Evolutionary conservation across 768 basidiomycete species (phyloP).

Genomic region (Hebeloma cylindrosporum): DNA sequence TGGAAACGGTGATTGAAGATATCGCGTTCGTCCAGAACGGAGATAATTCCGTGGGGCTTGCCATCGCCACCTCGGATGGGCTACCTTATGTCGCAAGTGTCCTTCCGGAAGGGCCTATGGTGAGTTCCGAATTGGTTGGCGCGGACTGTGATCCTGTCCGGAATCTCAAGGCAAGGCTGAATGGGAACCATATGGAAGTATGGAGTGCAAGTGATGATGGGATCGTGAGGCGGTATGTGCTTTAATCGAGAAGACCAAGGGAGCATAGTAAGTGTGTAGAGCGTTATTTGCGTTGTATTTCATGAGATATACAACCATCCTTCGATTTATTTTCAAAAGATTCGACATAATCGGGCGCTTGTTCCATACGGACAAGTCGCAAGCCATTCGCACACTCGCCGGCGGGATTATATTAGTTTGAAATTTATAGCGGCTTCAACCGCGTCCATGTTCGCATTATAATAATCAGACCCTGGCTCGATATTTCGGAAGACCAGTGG

Average conservation of each 20-base stretch:
- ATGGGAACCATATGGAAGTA: conserved; percentile 16
- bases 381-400: too few relatives aligned
- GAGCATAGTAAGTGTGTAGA: too few relatives aligned
- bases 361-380: too few relatives aligned
- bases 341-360: too few relatives aligned
- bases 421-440: too few relatives aligned
- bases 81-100: conserved; percentile 55
- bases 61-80: conserved; percentile 57
- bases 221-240: conserved; percentile 49
- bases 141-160: conserved; percentile 62
- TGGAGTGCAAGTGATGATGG: conserved; percentile 62
- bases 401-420: too few relatives aligned
- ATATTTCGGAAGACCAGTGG: too few relatives aligned
- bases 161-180: conserved; percentile 32
- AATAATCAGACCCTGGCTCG: too few relatives aligned
- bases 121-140: conserved; percentile 53
- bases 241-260: conserved; percentile 8
- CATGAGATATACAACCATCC: too few relatives aligned
- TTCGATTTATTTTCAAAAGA: too few relatives aligned
- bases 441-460: too few relatives aligned
- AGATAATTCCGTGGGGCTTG: conserved; percentile 34
- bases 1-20: conserved; percentile 51
- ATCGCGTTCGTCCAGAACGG: conserved; percentile 34
- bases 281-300: too few relatives aligned
- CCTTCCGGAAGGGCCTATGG: conserved; percentile 40